phyloP scores from a whole-genome alignment of 2,329 filamentous ascomycete species.

The Myriosclerotinia curreyana region DNA sequence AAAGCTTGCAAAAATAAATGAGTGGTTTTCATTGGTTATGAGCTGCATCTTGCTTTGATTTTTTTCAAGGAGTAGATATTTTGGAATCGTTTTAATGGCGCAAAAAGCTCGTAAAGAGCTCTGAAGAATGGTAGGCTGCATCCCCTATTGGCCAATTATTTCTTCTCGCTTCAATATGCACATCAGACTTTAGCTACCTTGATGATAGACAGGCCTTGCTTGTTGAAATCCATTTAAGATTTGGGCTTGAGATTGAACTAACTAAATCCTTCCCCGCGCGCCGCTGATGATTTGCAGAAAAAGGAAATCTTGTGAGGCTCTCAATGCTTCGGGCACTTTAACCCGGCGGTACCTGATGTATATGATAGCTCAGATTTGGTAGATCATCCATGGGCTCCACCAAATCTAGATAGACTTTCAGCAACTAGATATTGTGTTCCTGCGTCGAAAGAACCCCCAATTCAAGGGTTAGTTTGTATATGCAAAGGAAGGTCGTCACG shows the following conservation, averaged over 20 bases:
- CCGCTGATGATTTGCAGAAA: slow-evolving; percentile 19
- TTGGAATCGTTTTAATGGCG: slow-evolving; percentile 8
- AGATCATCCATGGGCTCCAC: slow-evolving; percentile 19
- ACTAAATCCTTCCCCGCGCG: slow-evolving; percentile 13
- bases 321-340: slow-evolving; percentile 15
- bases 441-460: slow-evolving; percentile 16
- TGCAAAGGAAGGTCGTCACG: slow-evolving; percentile 23
- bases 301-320: slow-evolving; percentile 21
- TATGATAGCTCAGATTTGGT: slow-evolving; percentile 23
- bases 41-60: not conserved
- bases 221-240: not conserved
- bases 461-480: slow-evolving; percentile 16
- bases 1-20: not conserved
- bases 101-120: slow-evolving; percentile 12
- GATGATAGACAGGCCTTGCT: not conserved
- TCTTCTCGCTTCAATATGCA: slow-evolving; percentile 14
- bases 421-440: slow-evolving; percentile 21
- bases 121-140: not conserved
- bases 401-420: slow-evolving; percentile 22
- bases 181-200: slow-evolving; percentile 13
- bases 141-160: slow-evolving; percentile 10
- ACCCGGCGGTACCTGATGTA: slow-evolving; percentile 22
- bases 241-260: slow-evolving; percentile 2
- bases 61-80: not conserved
- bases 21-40: not conserved